phyloP scores from a whole-genome alignment of 768 basidiomycete species.

The Tulasnella sp. region DNA sequence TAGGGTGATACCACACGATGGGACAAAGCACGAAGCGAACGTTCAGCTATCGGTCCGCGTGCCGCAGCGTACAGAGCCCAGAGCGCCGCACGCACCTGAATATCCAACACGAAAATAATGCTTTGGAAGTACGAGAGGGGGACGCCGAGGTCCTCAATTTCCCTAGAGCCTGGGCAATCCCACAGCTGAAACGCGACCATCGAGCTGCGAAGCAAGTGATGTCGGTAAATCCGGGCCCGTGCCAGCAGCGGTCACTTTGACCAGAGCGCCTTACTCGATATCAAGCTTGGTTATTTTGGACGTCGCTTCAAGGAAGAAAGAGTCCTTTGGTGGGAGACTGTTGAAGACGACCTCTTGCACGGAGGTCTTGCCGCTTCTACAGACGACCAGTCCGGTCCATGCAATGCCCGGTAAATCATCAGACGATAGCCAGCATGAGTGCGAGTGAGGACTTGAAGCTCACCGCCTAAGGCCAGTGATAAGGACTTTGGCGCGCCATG shows the following conservation, averaged over 20 bases:
- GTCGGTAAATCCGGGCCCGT: constrained; percentile 13
- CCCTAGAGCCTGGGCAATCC: constrained; percentile 87
- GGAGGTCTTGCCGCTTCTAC: constrained; percentile 87
- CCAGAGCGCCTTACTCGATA: constrained; percentile 63
- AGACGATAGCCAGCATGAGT: not conserved
- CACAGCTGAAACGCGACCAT: constrained; percentile 91
- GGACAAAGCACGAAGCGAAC: constrained; percentile 12
- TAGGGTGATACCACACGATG: constrained; percentile 8
- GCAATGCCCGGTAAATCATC: not conserved
- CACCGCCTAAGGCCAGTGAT: constrained; percentile 27
- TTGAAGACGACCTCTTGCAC: constrained; percentile 92
- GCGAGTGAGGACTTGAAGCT: constrained; percentile 2
- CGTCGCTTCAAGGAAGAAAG: constrained; percentile 86
- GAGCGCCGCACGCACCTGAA: constrained; percentile 57
- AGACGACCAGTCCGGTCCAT: not conserved
- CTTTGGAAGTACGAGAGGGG: constrained; percentile 76
- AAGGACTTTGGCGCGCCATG: constrained; percentile 25
- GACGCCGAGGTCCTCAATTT: constrained; percentile 70
- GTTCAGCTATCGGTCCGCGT: constrained; percentile 18
- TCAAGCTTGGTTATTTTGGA: constrained; percentile 66
- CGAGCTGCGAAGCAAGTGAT: constrained; percentile 50
- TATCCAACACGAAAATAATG: constrained; percentile 92
- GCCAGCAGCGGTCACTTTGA: not conserved
- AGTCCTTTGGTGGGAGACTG: constrained; percentile 71
- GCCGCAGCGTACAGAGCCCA: constrained; percentile 8